phyloP scores from a whole-genome alignment of 805 yeast species.

The Debaryomyces prosopidis region DNA sequence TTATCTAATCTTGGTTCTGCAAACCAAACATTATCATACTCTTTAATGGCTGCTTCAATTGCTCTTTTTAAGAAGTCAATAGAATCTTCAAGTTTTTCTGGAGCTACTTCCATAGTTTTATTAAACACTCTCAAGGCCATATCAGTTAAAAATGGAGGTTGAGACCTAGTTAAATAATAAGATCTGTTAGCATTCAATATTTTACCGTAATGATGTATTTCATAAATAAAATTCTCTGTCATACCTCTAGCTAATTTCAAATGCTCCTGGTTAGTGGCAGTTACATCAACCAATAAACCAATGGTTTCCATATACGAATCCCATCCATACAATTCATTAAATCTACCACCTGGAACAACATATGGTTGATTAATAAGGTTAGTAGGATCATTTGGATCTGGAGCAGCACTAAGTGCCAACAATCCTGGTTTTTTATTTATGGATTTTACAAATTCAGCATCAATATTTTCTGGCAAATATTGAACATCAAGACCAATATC shows the following conservation, averaged over 20 bases:
- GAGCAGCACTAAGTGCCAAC: conserved; percentile 73
- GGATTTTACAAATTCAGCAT: conserved; percentile 75
- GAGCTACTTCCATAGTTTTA: conserved; percentile 50
- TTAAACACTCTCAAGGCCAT: conserved; percentile 75
- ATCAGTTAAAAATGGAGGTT: conserved; percentile 95
- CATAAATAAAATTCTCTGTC: conserved; percentile 90
- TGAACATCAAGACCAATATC: conserved; percentile 67
- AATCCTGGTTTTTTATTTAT: conserved; percentile 84
- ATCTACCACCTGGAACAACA: conserved; percentile 96
- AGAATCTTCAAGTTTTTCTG: conserved; percentile 39
- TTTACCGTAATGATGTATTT: conserved; percentile 87
- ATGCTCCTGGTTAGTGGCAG: conserved; percentile 36
- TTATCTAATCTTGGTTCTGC: conserved; percentile 70
- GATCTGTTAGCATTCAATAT: conserved; percentile 92
- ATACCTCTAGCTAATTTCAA: conserved; percentile 79
- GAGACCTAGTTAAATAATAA: conserved; percentile 87
- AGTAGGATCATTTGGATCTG: conserved; percentile 52
- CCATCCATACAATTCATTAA: conserved; percentile 97
- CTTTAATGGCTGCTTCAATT: conserved; percentile 77
- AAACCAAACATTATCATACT: conserved; percentile 81
- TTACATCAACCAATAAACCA: conserved; percentile 68
- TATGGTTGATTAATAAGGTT: conserved; percentile 73
- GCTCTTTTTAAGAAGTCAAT: conserved; percentile 65
- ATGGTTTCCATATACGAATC: conserved; percentile 91
- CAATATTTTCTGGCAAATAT: conserved; percentile 70